Base-by-base conservation (phyloP, 192 early-diverging fungal genomes). In the Spinellus fusiger region DNA sequence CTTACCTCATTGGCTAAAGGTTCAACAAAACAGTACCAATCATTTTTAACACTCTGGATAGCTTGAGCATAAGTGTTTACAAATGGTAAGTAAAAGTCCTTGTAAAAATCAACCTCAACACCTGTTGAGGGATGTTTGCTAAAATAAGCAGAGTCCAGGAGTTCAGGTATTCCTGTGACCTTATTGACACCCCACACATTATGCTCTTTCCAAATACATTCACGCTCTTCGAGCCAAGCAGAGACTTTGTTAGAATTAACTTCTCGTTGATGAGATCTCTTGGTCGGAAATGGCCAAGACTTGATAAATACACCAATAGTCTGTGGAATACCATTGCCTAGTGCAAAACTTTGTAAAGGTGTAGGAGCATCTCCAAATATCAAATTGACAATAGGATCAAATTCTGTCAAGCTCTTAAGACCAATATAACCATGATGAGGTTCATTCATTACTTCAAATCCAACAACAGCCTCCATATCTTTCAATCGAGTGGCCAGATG, bases 1-100 rank as follows among this genome's bases (percentile, higher is more conserved):
- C 47, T 38, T 66, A 74, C 77, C 67, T 92, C 88, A 49, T 92
- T 93, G n/a, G 90, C 87, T 9, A 91, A 68, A 1, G 92, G 92
- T 56, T 90, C 92, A 1, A 93, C 83, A 69, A 91, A 89, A 38
- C 91, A 66, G 44, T 84, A 71, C 28, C 68, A 68, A 23, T 78
- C 75, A 3, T 69, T 59, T 27, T 77, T 69, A 3, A 73, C 85
- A 53, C 59, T 70, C 22, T 85, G 77, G 40, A 93, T 82, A 1
- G 83, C 85, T 22, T 69, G 59, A 0, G 77, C 80, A 72, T 86
- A 93, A 26, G 71, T 62, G 28, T 79, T 80, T 12, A 93, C 69
- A 51, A 93, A 82, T 13, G 90, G 90, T 29, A 87, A 55, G 61
- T 91, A 93, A 50, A 82, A 91, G 56, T 91, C 82, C 5, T 71